Percentiles rank a stretch among this genome's conserved stretches.
These are phyloP conservation scores for Chlamydomonas sphaeroides DNA, from an alignment of 139 green algal genomes.

Conservation along the genomic window DNA sequence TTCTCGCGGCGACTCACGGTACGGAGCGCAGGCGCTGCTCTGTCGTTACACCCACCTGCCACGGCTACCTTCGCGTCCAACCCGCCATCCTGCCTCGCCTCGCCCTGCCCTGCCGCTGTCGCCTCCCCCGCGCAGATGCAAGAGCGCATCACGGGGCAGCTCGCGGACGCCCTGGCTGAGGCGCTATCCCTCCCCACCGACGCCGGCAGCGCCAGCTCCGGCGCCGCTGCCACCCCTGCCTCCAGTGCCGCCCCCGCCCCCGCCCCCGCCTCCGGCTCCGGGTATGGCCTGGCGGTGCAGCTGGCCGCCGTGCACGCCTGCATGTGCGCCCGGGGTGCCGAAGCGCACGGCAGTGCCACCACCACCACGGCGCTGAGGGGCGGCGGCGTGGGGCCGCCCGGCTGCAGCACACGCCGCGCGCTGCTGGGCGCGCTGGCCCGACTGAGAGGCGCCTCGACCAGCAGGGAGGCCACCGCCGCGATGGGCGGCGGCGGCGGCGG, in stretches of 20 bases:
- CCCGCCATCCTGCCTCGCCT: too few relatives aligned
- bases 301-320: slow-evolving; percentile 85
- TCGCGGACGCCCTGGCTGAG: slow-evolving; percentile 61
- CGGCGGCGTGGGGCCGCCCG: too few relatives aligned
- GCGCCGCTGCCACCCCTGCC: background rate
- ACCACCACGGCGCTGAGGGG: slow-evolving; percentile 63
- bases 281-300: slow-evolving; percentile 68
- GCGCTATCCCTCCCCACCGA: background rate
- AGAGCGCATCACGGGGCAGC: slow-evolving; percentile 81
- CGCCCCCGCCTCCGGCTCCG: background rate
- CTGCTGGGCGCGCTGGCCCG: too few relatives aligned
- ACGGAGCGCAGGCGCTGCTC: too few relatives aligned
- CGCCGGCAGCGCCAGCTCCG: too few relatives aligned
- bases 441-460: too few relatives aligned
- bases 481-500: background rate
- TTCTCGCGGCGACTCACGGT: background rate
- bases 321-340: slow-evolving; percentile 87
- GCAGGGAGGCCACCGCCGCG: too few relatives aligned
- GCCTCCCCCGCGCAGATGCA: too few relatives aligned
- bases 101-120: too few relatives aligned
- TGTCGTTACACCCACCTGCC: too few relatives aligned
- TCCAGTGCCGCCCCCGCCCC: background rate
- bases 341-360: slow-evolving; percentile 73
- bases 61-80: too few relatives aligned
- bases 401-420: too few relatives aligned